A percentile compares a stretch with the other conserved stretches of the same genome.
Conservation (phyloP, 495 filamentous ascomycete species). For the Rostrohypoxylon terebratum region DNA sequence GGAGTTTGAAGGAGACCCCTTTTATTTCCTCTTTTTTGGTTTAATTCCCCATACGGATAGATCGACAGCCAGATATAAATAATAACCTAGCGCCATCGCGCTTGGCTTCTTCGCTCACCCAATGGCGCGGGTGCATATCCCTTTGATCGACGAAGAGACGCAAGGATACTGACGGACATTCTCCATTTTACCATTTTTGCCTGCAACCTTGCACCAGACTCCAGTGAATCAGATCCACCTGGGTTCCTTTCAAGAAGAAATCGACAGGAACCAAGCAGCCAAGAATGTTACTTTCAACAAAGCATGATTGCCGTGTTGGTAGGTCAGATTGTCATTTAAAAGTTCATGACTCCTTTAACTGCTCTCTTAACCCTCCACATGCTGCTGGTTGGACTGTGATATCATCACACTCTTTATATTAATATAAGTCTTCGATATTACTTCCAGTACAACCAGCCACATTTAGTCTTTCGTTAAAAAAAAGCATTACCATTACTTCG, state of each 20-base stretch:
- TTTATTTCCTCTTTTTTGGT: conserved; percentile 38
- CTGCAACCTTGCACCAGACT: conserved; percentile 37
- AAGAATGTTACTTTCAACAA: conserved; percentile 32
- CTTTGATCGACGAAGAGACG: conserved; percentile 38
- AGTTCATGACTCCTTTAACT: not conserved
- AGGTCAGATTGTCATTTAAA: conserved; percentile 25
- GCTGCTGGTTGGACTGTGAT: not conserved
- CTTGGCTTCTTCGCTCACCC: conserved; percentile 40
- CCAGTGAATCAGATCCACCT: conserved; percentile 25
- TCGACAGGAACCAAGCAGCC: conserved; percentile 36
- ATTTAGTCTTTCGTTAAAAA: conserved; percentile 8
- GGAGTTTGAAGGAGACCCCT: conserved; percentile 30
- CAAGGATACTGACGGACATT: conserved; percentile 42
- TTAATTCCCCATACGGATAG: conserved; percentile 30
- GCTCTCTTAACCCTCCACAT: not conserved
- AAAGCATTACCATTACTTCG: not conserved
- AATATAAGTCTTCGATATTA: conserved; percentile 17
- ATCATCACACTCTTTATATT: conserved; percentile 15
- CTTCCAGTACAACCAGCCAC: not conserved
- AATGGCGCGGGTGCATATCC: conserved; percentile 31
- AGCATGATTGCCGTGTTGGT: conserved; percentile 12
- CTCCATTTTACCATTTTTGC: conserved; percentile 32
- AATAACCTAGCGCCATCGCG: conserved; percentile 40
- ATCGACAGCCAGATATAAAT: conserved; percentile 37
- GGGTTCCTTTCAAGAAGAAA: conserved; percentile 34